These are phyloP conservation scores for Gyromitra esculenta DNA, from an alignment of 2,329 filamentous ascomycete genomes.

Conservation along the genomic window DNA sequence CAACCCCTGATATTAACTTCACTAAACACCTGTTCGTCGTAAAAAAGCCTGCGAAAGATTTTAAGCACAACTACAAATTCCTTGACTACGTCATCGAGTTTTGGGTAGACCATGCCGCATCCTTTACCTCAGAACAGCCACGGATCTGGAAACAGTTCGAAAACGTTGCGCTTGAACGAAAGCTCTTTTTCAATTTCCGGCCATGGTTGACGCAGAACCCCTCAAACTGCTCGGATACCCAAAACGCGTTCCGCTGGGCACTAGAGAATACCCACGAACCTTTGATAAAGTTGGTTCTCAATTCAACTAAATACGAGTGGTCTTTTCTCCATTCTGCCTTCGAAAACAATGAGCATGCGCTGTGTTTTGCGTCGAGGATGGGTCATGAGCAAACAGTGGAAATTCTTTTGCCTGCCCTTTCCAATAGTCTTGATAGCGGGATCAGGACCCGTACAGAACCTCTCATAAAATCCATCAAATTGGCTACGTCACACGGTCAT, in stretches of 20 bases:
- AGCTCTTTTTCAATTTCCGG: constrained; percentile 6
- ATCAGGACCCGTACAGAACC: background rate
- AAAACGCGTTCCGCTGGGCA: background rate
- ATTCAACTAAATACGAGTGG: background rate
- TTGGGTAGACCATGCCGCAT: background rate
- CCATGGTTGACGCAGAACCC: background rate
- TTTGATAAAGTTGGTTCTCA: background rate
- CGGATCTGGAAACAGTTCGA: constrained; percentile 3
- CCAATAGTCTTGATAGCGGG: background rate
- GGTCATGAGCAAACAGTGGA: background rate
- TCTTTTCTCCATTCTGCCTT: background rate
- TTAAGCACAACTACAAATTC: constrained; percentile 11
- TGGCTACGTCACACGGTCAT: background rate
- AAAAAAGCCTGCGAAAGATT: background rate
- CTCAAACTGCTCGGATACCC: background rate
- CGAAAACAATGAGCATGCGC: background rate
- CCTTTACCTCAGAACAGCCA: background rate
- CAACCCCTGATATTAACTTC: background rate
- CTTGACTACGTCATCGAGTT: constrained; percentile 9
- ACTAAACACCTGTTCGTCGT: constrained; percentile 3
- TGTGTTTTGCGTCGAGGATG: constrained; percentile 7
- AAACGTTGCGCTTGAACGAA: constrained; percentile 8
- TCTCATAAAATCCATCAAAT: background rate
- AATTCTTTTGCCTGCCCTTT: background rate
- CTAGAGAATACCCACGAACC: constrained; percentile 4